Percentiles rank a stretch among this genome's conserved stretches.
phyloP scores from a whole-genome alignment of 768 basidiomycete species.

The Polyporus arcularius region DNA sequence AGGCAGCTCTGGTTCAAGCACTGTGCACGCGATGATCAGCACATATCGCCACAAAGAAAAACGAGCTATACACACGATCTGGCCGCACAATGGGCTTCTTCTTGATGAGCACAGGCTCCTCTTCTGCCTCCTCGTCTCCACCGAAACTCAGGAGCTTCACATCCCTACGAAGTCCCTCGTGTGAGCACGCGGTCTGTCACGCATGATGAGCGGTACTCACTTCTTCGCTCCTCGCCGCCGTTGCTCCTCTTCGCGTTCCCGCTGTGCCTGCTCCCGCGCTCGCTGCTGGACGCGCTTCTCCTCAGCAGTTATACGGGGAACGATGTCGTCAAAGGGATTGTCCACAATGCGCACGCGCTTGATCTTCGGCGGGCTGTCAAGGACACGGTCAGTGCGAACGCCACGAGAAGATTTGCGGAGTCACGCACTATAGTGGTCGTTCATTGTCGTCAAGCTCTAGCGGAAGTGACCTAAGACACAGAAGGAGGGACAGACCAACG shows the following conservation, averaged over 20 bases:
- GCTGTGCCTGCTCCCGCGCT: slow-evolving; percentile 74
- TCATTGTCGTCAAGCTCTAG: slow-evolving; percentile 74
- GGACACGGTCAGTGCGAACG: background rate
- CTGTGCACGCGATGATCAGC: slow-evolving; percentile 19
- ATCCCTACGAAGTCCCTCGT: slow-evolving; percentile 55
- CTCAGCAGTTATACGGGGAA: slow-evolving; percentile 93
- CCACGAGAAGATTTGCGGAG: too few species aligned
- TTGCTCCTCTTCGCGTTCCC: slow-evolving; percentile 76
- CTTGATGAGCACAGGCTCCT: slow-evolving; percentile 53
- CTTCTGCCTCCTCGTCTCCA: slow-evolving; percentile 67
- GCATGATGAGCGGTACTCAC: slow-evolving; percentile 43
- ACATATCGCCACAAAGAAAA: background rate
- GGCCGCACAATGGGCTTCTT: slow-evolving; percentile 85
- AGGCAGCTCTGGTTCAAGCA: slow-evolving; percentile 36
- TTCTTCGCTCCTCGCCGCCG: slow-evolving; percentile 84
- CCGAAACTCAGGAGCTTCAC: slow-evolving; percentile 88
- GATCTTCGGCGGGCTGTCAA: slow-evolving; percentile 84
- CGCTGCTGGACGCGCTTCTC: slow-evolving; percentile 84
- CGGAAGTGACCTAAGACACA: slow-evolving; percentile 16
- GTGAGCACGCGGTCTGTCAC: background rate
- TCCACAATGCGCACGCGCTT: slow-evolving; percentile 81
- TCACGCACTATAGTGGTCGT: slow-evolving; percentile 75
- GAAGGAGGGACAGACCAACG: background rate
- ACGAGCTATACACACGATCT: slow-evolving; percentile 58
- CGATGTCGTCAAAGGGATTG: slow-evolving; percentile 94